Base-by-base conservation (phyloP, 1,284 basidiomycete species). In the Puccinia polysora region DNA sequence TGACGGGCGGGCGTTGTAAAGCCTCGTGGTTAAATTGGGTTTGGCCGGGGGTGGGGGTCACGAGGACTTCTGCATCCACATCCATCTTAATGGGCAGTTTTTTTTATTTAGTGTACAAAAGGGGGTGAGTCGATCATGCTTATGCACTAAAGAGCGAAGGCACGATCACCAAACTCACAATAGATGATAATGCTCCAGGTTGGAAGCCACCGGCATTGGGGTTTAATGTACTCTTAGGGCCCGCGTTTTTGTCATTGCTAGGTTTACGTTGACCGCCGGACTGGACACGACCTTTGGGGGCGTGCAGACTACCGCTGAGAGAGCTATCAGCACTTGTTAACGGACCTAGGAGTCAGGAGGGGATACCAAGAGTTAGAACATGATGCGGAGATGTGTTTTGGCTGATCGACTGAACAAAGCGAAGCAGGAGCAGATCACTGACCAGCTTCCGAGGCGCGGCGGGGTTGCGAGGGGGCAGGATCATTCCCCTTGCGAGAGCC, bases 161-260 rank as follows among this genome's bases (percentile, higher is more conserved):
- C 14, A 45, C 18, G 12, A 60, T 30, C 40, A 8, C 30, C 12
- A 76, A 74, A 76, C 78, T 77, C 55, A 68, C 73, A 53, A 79
- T 77, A 1, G 77, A 73, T 34, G 75, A 75, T 38, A 79, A 75
- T 18, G 75, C 73, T 49, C 75, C 75, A 18, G 78, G 78, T 36
- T 76, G 75, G 72, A 79, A 79, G 0, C 78, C 78, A 56, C 78
- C 78, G 2, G 78, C 78, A 36, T 74, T 75, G 20, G 78, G 78
- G 74, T 79, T 79, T 43, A 79, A 75, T 0, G 71, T 74, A 34
- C 76, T 76, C 49, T 71, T 58, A 45, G 65, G 25, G 18, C 68
- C 43, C 30, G 47, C 60, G 23, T 53, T 63, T 40, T 63, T 65
- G 23, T 63, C 70, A 47, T 36, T 1, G 28, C 28, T 70, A n/a